Conservation (phyloP, 2,329 filamentous ascomycete species). For the Cladosporium austrohemisphaericum region DNA sequence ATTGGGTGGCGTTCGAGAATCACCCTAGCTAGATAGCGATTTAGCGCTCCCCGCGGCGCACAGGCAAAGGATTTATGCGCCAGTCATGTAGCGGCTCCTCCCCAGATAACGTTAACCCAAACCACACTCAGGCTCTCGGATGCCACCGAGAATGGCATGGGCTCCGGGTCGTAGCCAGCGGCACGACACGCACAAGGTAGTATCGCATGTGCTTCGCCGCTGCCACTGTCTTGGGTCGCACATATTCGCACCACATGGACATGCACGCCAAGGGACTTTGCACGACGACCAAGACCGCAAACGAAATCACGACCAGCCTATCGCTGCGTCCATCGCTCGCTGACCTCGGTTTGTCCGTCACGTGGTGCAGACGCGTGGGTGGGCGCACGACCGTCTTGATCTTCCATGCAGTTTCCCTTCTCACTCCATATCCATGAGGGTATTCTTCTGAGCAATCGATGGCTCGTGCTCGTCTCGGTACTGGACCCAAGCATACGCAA, state of each 20-base stretch:
- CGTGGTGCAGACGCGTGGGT: background rate
- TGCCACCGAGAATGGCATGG: constrained; percentile 1
- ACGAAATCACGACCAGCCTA: background rate
- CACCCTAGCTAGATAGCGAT: constrained; percentile 8
- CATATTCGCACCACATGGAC: background rate
- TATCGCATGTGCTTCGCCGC: background rate
- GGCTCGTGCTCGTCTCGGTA: no score
- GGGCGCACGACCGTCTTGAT: no score
- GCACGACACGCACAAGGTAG: background rate
- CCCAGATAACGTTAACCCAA: background rate
- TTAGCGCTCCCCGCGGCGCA: constrained; percentile 2
- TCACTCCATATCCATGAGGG: no score
- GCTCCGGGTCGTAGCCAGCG: constrained; percentile 5
- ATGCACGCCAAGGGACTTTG: background rate
- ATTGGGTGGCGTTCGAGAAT: constrained; percentile 12
- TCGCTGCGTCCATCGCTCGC: background rate
- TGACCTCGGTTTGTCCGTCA: background rate
- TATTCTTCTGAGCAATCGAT: no score
- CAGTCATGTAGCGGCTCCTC: constrained; percentile 6
- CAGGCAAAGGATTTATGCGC: constrained; percentile 3
- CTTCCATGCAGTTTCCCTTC: no score
- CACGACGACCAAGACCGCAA: background rate
- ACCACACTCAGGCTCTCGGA: background rate
- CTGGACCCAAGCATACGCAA: no score
- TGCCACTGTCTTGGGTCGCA: background rate